Conservation (phyloP, 2,329 filamentous ascomycete genomes). For the Nemania sp. region DNA sequence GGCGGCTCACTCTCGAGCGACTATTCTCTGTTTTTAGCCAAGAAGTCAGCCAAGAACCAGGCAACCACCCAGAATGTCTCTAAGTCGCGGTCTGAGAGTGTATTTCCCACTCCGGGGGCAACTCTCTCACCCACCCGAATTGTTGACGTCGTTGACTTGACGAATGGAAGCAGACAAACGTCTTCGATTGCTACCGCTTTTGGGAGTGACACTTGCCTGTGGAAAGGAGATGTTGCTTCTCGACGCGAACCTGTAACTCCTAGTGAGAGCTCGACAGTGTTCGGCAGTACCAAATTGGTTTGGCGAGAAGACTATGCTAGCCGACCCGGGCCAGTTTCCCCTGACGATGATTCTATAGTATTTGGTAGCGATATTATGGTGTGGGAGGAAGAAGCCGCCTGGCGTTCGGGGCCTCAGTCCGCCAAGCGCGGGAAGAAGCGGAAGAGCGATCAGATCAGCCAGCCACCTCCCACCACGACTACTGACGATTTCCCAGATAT, state of each 20-base stretch:
- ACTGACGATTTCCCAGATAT: slow-evolving; percentile 67
- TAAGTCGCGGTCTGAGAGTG: slow-evolving; percentile 38
- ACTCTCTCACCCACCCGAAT: slow-evolving; percentile 48
- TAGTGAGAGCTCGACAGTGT: slow-evolving; percentile 44
- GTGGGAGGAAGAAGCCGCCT: slow-evolving; percentile 59
- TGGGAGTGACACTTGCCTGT: slow-evolving; percentile 42
- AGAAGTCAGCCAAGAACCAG: slow-evolving; percentile 45
- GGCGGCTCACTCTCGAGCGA: slow-evolving; percentile 51
- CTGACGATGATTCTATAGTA: slow-evolving; percentile 46
- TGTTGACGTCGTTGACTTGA: slow-evolving; percentile 53
- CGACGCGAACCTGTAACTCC: slow-evolving; percentile 44
- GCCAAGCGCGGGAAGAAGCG: slow-evolving; percentile 61
- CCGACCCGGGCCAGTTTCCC: slow-evolving; percentile 54
- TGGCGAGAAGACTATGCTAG: slow-evolving; percentile 60
- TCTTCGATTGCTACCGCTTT: slow-evolving; percentile 46
- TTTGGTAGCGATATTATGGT: slow-evolving; percentile 52
- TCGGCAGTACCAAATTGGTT: slow-evolving; percentile 51
- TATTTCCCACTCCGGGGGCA: slow-evolving; percentile 45
- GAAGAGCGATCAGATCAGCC: slow-evolving; percentile 63
- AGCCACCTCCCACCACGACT: slow-evolving; percentile 41
- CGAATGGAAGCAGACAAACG: slow-evolving; percentile 46
- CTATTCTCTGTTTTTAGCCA: slow-evolving; percentile 53
- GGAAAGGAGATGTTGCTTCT: slow-evolving; percentile 52
- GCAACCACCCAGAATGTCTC: slow-evolving; percentile 40
- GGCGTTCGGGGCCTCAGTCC: slow-evolving; percentile 54